These are phyloP conservation scores for Lactarius hatsudake DNA, from an alignment of 768 basidiomycete genomes.

Conservation along the genomic window DNA sequence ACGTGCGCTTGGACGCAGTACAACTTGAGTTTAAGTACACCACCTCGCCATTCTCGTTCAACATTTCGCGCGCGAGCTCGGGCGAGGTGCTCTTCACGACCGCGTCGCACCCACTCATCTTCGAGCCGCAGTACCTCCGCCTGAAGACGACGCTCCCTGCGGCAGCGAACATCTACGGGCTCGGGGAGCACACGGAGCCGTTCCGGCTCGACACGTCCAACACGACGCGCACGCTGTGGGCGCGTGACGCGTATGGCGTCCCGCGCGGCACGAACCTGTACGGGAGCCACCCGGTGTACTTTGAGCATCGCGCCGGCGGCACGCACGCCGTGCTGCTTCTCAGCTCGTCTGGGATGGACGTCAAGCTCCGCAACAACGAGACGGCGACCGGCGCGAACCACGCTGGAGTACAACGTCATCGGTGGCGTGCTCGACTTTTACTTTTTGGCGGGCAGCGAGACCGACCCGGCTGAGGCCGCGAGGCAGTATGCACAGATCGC, in stretches of 20 bases:
- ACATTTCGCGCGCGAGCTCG: slow-evolving; percentile 48
- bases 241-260: slow-evolving; percentile 60
- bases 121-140: slow-evolving; percentile 74
- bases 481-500: slow-evolving; percentile 68
- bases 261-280: slow-evolving; percentile 62
- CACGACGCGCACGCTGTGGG: slow-evolving; percentile 55
- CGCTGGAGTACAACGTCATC: slow-evolving; percentile 73
- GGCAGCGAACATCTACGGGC: slow-evolving; percentile 70
- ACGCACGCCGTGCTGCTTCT: slow-evolving; percentile 70
- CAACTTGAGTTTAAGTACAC: slow-evolving; percentile 61
- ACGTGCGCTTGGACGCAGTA: slow-evolving; percentile 35
- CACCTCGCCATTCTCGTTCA: slow-evolving; percentile 58
- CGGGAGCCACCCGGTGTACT: slow-evolving; percentile 70
- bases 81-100: slow-evolving; percentile 62
- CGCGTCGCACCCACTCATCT: slow-evolving; percentile 59
- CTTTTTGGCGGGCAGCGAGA: slow-evolving; percentile 67
- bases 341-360: slow-evolving; percentile 74
- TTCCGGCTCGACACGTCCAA: slow-evolving; percentile 53
- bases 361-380: slow-evolving; percentile 49
- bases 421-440: slow-evolving; percentile 78
- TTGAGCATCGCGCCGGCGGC: slow-evolving; percentile 60
- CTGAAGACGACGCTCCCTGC: slow-evolving; percentile 60
- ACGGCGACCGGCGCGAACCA: slow-evolving; percentile 34
- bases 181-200: slow-evolving; percentile 69
- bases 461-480: slow-evolving; percentile 54